Evolutionary conservation across 1,139 yeast genomes (phyloP), one percentile per base, ranked within the genome.

Genomic region (Candida mesenterica): DNA sequence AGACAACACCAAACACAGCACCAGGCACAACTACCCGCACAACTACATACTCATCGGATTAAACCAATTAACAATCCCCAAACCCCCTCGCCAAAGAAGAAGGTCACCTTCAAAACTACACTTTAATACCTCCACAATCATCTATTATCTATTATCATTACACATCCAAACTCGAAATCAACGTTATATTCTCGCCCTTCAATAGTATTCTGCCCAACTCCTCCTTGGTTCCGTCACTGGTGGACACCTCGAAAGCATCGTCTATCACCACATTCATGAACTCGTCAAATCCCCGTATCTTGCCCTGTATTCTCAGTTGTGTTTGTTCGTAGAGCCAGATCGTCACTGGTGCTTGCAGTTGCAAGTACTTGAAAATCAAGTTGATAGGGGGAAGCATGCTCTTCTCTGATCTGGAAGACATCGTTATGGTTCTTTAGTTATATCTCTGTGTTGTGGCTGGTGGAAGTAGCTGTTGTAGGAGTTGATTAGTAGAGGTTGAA

Each of bases 231-330:
- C 79, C 76, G 38, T 72, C 68, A 41, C 56, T 36, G 37, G 58
- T 57, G 45, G 72, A 53, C 51, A 84, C 65, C 50, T 92, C 96
- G 13, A 75, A 72, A 0, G 97, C 96, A 39, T 89, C 92, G 41
- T 87, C 96, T 10, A 94, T 65, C n/a, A 90, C 97, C 13, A 94
- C 63, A 53, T 94, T 94, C 98, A 94, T 92, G 53, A 89, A 92
- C 63, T 94, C 98, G 59, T 94, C 99, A 60, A 94, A 92, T 1
- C 99, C 99, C 50, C 78, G 70, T 32, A 92, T 82, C 45, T 75
- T 77, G 1, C 98, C 98, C 48, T 85, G 89, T 19, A 94, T 77
- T 43, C 95, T 71, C 48, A 75, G 72, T 23, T 79, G 80, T 0
- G 82, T 75, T 57, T 92, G 97, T 53, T 92, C 97, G 49, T 73